Evolutionary conservation across 2,329 filamentous ascomycete species (phyloP).

Genomic region (Scedosporium apiospermum): DNA sequence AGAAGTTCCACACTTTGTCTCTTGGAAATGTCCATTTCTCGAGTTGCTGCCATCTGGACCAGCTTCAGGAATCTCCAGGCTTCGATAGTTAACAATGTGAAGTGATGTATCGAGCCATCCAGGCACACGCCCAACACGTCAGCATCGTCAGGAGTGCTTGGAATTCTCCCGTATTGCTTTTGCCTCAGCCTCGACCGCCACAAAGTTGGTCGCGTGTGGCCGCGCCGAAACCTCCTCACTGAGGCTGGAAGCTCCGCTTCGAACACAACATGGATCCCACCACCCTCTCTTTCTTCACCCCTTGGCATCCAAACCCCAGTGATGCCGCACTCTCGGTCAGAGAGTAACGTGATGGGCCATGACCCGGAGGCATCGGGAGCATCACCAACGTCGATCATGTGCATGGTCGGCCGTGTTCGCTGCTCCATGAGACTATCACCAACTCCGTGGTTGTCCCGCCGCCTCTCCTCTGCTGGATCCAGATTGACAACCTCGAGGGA

Average conservation of each 20-base stretch:
- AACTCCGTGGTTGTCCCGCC: conserved; percentile 22
- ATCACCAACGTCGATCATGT: conserved; percentile 36
- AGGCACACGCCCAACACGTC: conserved; percentile 57
- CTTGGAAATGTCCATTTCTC: background rate
- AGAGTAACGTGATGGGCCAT: conserved; percentile 36
- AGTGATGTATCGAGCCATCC: conserved; percentile 60
- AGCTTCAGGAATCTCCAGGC: conserved; percentile 63
- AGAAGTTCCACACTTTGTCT: background rate
- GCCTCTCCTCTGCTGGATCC: conserved; percentile 23
- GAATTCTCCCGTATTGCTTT: conserved; percentile 31
- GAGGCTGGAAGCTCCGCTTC: conserved; percentile 46
- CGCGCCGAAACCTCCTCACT: conserved; percentile 45
- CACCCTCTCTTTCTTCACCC: conserved; percentile 21
- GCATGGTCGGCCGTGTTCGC: conserved; percentile 30
- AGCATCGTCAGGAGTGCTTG: conserved; percentile 31
- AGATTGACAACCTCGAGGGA: conserved; percentile 48
- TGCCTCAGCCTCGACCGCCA: conserved; percentile 19
- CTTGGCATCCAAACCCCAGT: conserved; percentile 42
- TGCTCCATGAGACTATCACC: conserved; percentile 32
- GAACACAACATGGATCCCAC: conserved; percentile 38
- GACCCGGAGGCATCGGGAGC: conserved; percentile 14
- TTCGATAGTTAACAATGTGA: conserved; percentile 53
- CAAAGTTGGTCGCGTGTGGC: conserved; percentile 45
- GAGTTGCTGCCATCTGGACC: conserved; percentile 57
- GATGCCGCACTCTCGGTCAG: conserved; percentile 36